Base-by-base conservation (phyloP, 2,329 filamentous ascomycete genomes). In the Neopestalotiopsis clavispora region DNA sequence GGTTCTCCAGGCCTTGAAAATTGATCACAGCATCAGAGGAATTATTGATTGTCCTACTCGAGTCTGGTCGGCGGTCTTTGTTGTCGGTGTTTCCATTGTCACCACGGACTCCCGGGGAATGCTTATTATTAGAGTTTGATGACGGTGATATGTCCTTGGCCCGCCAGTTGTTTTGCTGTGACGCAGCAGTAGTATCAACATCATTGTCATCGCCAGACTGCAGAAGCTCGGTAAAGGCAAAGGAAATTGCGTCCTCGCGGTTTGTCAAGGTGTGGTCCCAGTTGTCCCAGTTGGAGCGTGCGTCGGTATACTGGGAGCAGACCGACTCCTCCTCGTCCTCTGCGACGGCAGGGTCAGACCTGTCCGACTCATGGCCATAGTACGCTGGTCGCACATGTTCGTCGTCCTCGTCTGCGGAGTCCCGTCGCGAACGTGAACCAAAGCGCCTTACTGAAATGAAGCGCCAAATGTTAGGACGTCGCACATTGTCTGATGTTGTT, bases 201-300 rank as follows among this genome's bases (percentile, higher is more conserved):
- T 38, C 34, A 38, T 38, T 38, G 34, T 67, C 59, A 17, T 42
- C 40, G 20, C 40, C 28, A 52, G 45, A n/a, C n/a, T 56, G 45
- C 28, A 67, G 65, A 38, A 67, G 65, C 34, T 67, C 65, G 52
- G 20, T 67, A 28, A 67, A 67, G 6, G 65, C 65, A 40, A 67
- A 49, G 32, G 65, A 67, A 38, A 67, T 67, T 23, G 65, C 65
- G 23, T 67, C 65, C 32, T 67, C 65, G 14, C 52, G 65, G 49
- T 42, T 59, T 23, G 56, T 60, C 30, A 38, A 17, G 65, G 58
- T 17, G 49, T 38, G 57, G n/a, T 67, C 66, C 58, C 57, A 67
- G 40, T 32, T 49, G n/a, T 67, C 66, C 58, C 57, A 67, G 40
- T 32, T 49, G 38, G 57, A 62, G 34, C 61, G 66, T 20, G 57